Conservation (phyloP, 345 rosid species). For the Euphorbia tirucalli region DNA sequence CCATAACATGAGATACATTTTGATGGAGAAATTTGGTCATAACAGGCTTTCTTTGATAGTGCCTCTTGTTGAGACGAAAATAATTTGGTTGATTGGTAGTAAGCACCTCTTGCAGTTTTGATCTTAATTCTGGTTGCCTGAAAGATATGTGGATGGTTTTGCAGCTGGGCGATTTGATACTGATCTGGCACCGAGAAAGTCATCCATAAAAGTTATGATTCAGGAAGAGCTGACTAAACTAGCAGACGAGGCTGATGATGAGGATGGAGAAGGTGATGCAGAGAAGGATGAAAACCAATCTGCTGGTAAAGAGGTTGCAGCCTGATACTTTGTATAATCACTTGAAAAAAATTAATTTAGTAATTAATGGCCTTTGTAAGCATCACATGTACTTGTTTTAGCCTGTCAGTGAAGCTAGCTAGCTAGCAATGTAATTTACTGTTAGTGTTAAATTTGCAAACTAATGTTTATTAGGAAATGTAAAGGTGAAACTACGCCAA, state of each 20-base stretch:
- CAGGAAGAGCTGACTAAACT: slow-evolving; percentile 90
- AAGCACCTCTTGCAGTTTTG: neutral
- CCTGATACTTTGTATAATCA: slow-evolving; percentile 21
- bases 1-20: neutral
- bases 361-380: neutral
- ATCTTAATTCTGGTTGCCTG: neutral
- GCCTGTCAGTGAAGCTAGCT: neutral
- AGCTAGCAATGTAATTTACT: slow-evolving; percentile 9
- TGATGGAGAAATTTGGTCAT: no score
- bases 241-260: slow-evolving; percentile 72
- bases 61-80: neutral
- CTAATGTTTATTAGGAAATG: slow-evolving; percentile 1
- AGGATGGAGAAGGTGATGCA: slow-evolving; percentile 49
- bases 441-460: slow-evolving; percentile 18
- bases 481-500: neutral
- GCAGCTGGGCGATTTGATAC: slow-evolving; percentile 49
- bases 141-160: slow-evolving; percentile 18
- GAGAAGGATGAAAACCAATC: slow-evolving; percentile 28
- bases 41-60: neutral
- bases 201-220: slow-evolving; percentile 71
- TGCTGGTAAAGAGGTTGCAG: slow-evolving; percentile 24
- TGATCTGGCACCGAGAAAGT: slow-evolving; percentile 57
- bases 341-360: slow-evolving; percentile 12
- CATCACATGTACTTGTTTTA: neutral
- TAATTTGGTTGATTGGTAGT: neutral